Base-by-base conservation (phyloP, 306 rosid species). In the Cyclanthera cordifolia region DNA sequence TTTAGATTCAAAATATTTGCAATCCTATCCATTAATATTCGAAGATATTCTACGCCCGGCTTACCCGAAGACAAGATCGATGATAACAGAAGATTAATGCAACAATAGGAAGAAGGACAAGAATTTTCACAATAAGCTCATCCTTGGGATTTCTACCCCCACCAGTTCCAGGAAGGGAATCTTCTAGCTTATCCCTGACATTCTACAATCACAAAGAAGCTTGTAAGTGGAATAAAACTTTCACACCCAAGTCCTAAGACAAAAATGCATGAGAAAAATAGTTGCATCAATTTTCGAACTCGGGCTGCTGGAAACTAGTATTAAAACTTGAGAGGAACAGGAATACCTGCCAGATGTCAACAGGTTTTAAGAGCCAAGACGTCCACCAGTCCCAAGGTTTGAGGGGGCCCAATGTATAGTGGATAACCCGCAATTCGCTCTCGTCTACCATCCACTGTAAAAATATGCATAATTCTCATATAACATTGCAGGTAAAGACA, bases 331-430 rank as follows among this genome's bases (percentile, higher is more conserved):
- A 73, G 39, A 43, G 65, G 21, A 37, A 69, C 83, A 43, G 65
- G 21, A 37, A 69, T 84, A 94, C 99, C 99, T 90, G 97, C 99
- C 99, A 94, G 74, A 90, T 94, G 86, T 90, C 99, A 53, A 94
- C 99, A 27, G 97, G 99, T 77, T 94, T 94, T 86, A 94, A 76
- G 73, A 94, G 95, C 99, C 99, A 94, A 67, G 99, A 88, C 32
- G 99, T 94, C 99, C 99, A 94, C 99, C 99, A 94, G 79, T 94
- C 99, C 99, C 99, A 94, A 78, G 99, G 99, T 81, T 94, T 94
- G 72, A 94, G 95, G 59, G 99, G 99, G 41, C 99, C 99, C 6
- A 94, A 88, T 14, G 99, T 94, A 75, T 94, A 94, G 79, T 94
- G 99, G 76, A 94, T 90, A 73, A 94, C 97, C 27, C 83, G 87